Base-by-base conservation (phyloP, 2,329 filamentous ascomycete genomes). In the Massarina eburnea region DNA sequence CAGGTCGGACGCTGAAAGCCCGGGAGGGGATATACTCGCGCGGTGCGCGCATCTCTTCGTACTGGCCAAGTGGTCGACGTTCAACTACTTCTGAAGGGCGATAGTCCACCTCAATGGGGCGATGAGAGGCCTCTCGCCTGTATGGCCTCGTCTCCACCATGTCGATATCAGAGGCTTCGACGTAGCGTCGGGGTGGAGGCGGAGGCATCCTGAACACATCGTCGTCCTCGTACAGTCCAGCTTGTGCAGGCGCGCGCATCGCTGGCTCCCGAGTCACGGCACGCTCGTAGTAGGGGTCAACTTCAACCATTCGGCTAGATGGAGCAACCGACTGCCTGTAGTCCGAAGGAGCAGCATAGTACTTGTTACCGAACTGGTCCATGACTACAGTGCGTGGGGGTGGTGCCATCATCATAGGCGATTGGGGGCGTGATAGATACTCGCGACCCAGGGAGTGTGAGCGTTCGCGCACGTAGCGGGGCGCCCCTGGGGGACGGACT, bases 341-440 rank as follows among this genome's bases (percentile, higher is more conserved):
- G 15, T 75, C 68, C 43, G 67, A 54, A 15, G 79, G 70, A 33
- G 77, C 75, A 52, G 83, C 81, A 49, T 82, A 81, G 71, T 91
- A 96, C 64, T 89, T 84, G 65, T 89, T 88, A 32, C 91, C 91
- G 68, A 85, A 89, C 51, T 88, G 83, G 70, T 96, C 91, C 43
- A 95, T 77, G 26, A 95, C 78, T 52, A 96, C 86, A 50, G 85
- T 83, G 44, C 84, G 76, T 15, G 80, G 66, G 8, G 80, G 66
- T 8, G 80, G 66, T 39, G 66, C 63, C 72, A 80, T 76, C 68
- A 58, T 51, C 29, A 65, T 57, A 5, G 70, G 67, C 18, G 68
- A 71, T 21, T 70, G 71, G 21, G 55, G 60, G 32, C 64, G 57
- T 22, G 68, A 58, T 29, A 73, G 49, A 48, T 74, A 73, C 39